These are phyloP conservation scores for Tuber indicum DNA, from an alignment of 495 filamentous ascomycete species.

Conservation along the genomic window DNA sequence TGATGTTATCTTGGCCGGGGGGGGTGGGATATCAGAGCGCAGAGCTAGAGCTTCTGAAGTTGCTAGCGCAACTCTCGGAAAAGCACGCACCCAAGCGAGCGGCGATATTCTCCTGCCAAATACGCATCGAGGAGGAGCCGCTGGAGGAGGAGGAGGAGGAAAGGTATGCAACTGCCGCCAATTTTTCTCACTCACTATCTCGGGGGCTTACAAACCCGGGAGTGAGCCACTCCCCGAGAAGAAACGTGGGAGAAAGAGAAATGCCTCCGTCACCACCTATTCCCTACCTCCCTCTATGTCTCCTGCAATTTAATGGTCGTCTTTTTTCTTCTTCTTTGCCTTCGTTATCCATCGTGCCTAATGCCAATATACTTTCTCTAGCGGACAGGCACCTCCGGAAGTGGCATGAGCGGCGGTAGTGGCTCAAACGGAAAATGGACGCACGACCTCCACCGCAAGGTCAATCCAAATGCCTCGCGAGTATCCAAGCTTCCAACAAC, in stretches of 20 bases:
- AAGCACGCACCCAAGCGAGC: constrained; percentile 22
- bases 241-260: constrained; percentile 15
- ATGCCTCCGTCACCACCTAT: constrained; percentile 29
- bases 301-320: constrained; percentile 21
- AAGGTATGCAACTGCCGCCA: constrained; percentile 29
- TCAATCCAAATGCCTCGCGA: constrained; percentile 40
- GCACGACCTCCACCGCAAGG: constrained; percentile 51
- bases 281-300: constrained; percentile 21
- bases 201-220: not conserved
- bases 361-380: constrained; percentile 30
- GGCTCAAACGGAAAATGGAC: constrained; percentile 55
- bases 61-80: constrained; percentile 38
- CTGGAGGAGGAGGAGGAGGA: constrained; percentile 27
- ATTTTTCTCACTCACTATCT: not conserved
- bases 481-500: constrained; percentile 42
- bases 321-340: constrained; percentile 19
- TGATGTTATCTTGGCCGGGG: not conserved
- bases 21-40: constrained; percentile 21
- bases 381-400: constrained; percentile 28
- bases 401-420: constrained; percentile 29
- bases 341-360: constrained; percentile 29
- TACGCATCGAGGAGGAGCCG: not conserved
- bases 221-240: not conserved
- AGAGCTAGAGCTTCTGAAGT: constrained; percentile 37
- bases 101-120: not conserved